Evolutionary conservation across 1,284 basidiomycete species (phyloP).

Genomic region (Malassezia yamatoensis): DNA sequence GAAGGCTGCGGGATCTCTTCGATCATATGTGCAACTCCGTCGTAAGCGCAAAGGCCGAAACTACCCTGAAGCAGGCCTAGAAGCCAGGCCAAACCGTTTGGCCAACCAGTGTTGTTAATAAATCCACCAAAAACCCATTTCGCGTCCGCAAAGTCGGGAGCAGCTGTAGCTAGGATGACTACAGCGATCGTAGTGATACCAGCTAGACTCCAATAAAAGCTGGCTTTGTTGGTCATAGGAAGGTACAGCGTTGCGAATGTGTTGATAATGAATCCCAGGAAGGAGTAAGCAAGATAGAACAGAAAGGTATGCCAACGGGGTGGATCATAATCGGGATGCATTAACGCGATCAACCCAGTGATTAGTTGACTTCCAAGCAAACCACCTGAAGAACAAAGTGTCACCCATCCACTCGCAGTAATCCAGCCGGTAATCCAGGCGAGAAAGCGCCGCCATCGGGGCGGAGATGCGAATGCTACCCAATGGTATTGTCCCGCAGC

Average conservation of each 20-base stretch:
- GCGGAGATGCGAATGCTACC: conserved; percentile 42
- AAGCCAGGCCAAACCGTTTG: conserved; percentile 50
- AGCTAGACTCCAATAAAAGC: background rate
- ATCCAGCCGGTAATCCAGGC: conserved; percentile 39
- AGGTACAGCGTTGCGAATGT: background rate
- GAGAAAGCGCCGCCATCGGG: conserved; percentile 27
- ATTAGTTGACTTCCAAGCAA: conserved; percentile 40
- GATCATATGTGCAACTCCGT: conserved; percentile 50
- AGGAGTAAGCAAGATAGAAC: conserved; percentile 29
- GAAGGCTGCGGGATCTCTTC: conserved; percentile 59
- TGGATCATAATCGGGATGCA: conserved; percentile 40
- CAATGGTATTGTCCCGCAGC: conserved; percentile 50
- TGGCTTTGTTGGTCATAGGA: background rate
- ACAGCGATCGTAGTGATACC: conserved; percentile 26
- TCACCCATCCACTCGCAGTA: conserved; percentile 47
- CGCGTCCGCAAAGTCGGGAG: conserved; percentile 47
- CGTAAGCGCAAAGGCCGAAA: conserved; percentile 48
- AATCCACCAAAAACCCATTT: conserved; percentile 50
- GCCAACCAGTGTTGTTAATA: conserved; percentile 51
- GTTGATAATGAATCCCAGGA: conserved; percentile 21
- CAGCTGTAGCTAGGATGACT: conserved; percentile 44
- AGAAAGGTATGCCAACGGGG: conserved; percentile 35
- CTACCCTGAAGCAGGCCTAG: conserved; percentile 50
- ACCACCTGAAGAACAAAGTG: conserved; percentile 43
- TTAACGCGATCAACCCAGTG: conserved; percentile 47